phyloP scores from a whole-genome alignment of 768 basidiomycete genomes.

The Coprinopsis strossmayeri region DNA sequence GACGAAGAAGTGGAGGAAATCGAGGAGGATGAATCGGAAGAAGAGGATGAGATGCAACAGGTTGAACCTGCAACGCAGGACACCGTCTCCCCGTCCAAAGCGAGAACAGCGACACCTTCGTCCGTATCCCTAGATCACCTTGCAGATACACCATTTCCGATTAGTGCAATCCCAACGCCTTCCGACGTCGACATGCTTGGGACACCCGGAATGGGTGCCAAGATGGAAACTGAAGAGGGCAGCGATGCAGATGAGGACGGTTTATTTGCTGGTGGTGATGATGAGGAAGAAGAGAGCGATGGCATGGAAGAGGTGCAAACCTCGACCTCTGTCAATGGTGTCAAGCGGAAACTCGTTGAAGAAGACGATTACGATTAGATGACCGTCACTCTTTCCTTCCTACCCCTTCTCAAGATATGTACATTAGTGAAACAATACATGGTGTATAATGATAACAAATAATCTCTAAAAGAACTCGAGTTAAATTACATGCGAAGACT shows the following conservation, averaged over 20 bases:
- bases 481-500: not conserved
- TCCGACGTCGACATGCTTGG: slow-evolving; percentile 66
- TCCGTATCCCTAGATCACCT: slow-evolving; percentile 29
- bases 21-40: slow-evolving; percentile 66
- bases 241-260: slow-evolving; percentile 73
- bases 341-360: slow-evolving; percentile 76
- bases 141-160: slow-evolving; percentile 48
- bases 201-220: slow-evolving; percentile 15
- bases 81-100: slow-evolving; percentile 10
- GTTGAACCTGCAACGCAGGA: slow-evolving; percentile 34
- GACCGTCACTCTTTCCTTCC: slow-evolving; percentile 2
- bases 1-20: slow-evolving; percentile 82
- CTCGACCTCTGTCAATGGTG: slow-evolving; percentile 45
- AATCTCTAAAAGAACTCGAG: slow-evolving; percentile 2
- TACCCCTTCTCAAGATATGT: too few species aligned
- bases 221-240: slow-evolving; percentile 45
- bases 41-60: slow-evolving; percentile 68
- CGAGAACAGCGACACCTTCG: slow-evolving; percentile 17
- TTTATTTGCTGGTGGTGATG: slow-evolving; percentile 69
- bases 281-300: slow-evolving; percentile 74
- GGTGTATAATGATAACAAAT: slow-evolving; percentile 15
- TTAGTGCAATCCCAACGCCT: slow-evolving; percentile 56
- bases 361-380: slow-evolving; percentile 79
- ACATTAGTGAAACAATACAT: too few species aligned
- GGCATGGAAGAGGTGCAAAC: slow-evolving; percentile 76